Percentiles rank a stretch among this genome's conserved stretches.
Conservation (phyloP, 129 eudicot genomes). For the Apium graveolens region DNA sequence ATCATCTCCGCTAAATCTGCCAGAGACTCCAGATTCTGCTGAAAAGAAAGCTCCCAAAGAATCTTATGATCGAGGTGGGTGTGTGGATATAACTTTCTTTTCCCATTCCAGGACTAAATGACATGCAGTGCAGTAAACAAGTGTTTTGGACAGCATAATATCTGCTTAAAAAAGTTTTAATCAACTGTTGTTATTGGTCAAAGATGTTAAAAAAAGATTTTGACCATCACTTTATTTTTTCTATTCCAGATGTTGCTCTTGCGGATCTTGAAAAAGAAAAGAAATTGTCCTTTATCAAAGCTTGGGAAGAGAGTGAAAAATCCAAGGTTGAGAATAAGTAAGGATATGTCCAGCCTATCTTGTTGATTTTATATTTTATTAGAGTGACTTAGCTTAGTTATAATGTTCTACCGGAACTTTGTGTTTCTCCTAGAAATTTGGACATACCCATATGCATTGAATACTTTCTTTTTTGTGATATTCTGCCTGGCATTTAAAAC, state of each 20-base stretch:
- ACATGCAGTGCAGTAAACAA: neutral
- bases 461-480: neutral
- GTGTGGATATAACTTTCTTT: neutral
- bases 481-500: neutral
- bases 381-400: neutral
- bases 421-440: neutral
- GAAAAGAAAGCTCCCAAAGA: constrained; percentile 40
- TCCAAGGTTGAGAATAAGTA: constrained; percentile 83
- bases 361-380: neutral
- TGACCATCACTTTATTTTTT: neutral
- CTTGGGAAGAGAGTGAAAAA: constrained; percentile 90
- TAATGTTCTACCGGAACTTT: neutral
- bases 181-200: neutral
- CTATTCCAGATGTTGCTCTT: constrained; percentile 62
- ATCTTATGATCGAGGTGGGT: constrained; percentile 64
- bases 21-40: constrained; percentile 43
- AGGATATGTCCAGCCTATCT: constrained; percentile 12
- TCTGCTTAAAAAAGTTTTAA: neutral
- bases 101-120: neutral
- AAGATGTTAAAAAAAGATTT: neutral
- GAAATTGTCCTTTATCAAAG: constrained; percentile 72
- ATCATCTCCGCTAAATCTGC: neutral
- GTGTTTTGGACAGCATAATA: neutral
- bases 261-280: constrained; percentile 68
- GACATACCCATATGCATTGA: no score